Evolutionary conservation across 805 yeast genomes (phyloP).

Genomic region (Priceomyces castillae): DNA sequence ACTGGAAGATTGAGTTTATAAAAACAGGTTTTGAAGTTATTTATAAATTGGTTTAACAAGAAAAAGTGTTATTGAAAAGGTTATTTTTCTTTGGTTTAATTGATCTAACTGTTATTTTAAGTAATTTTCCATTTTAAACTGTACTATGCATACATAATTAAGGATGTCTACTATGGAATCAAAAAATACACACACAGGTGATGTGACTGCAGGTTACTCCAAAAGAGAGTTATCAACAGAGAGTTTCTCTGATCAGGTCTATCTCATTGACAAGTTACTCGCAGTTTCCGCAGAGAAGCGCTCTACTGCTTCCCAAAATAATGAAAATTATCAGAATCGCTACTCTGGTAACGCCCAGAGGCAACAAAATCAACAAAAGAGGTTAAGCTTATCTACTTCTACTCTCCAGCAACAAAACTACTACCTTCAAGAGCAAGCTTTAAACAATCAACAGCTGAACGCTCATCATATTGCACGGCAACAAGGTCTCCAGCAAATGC

Average conservation of each 20-base stretch:
- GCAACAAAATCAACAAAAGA: conserved; percentile 20
- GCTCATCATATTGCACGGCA: conserved; percentile 7
- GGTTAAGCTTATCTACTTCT: conserved; percentile 18
- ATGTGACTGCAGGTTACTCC: conserved; percentile 6
- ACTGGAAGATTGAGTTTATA: not conserved
- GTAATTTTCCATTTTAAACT: not conserved
- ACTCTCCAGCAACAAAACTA: conserved; percentile 22
- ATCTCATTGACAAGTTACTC: conserved; percentile 17
- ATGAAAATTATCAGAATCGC: conserved; percentile 3
- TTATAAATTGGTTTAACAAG: not conserved
- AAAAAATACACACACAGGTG: not conserved
- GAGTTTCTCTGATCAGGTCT: conserved; percentile 31
- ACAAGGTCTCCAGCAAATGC: conserved; percentile 10
- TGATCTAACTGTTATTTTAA: not conserved
- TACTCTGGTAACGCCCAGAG: conserved; percentile 7
- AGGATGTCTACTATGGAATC: conserved; percentile 2
- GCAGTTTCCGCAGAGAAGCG: conserved; percentile 9
- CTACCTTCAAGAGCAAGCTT: conserved; percentile 16
- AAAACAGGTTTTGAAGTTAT: not conserved
- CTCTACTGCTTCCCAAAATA: conserved; percentile 7
- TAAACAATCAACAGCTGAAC: not conserved
- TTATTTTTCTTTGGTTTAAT: not conserved
- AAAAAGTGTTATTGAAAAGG: not conserved
- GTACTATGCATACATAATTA: conserved; percentile 3
- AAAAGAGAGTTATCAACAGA: conserved; percentile 23